phyloP scores from a whole-genome alignment of 106 monocot species.

The Ottelia alismoides region DNA sequence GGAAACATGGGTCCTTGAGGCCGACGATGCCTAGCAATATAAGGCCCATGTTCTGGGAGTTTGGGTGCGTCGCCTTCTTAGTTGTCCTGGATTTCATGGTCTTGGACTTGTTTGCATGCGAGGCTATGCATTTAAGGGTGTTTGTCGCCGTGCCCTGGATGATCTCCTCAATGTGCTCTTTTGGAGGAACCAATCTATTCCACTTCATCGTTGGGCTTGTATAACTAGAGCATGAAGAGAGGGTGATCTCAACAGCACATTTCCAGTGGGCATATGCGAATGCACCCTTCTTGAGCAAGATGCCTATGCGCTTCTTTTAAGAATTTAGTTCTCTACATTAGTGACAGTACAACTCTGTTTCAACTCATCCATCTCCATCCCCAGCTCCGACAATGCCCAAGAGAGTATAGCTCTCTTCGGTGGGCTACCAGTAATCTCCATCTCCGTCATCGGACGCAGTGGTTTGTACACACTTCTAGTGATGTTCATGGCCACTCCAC shows the following conservation, averaged over 20 bases:
- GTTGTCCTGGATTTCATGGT: background rate
- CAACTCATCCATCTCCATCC: constrained; percentile 1
- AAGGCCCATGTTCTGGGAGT: constrained; percentile 1
- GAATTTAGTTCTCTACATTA: constrained; percentile 8
- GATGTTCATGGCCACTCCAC: constrained; percentile 33
- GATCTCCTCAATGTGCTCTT: background rate
- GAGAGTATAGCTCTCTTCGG: constrained; percentile 12
- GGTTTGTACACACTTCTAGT: constrained; percentile 29
- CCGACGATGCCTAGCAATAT: constrained; percentile 9
- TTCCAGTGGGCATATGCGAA: constrained; percentile 7
- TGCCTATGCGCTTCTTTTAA: constrained; percentile 9
- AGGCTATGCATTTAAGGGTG: constrained; percentile 11
- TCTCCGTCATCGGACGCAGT: background rate
- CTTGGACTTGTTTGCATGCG: background rate
- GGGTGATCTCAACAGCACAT: constrained; percentile 8
- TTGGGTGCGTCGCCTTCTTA: background rate
- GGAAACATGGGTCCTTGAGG: constrained; percentile 74
- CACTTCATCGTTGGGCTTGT: background rate
- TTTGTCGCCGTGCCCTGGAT: constrained; percentile 8
- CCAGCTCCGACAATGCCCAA: constrained; percentile 3
- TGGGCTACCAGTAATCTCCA: constrained; percentile 4
- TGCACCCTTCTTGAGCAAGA: background rate
- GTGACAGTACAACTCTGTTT: background rate
- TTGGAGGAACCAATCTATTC: background rate
- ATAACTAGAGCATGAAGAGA: constrained; percentile 1